Conservation (phyloP, 176 grass and related monocot species). For the Hordeum marinum region DNA sequence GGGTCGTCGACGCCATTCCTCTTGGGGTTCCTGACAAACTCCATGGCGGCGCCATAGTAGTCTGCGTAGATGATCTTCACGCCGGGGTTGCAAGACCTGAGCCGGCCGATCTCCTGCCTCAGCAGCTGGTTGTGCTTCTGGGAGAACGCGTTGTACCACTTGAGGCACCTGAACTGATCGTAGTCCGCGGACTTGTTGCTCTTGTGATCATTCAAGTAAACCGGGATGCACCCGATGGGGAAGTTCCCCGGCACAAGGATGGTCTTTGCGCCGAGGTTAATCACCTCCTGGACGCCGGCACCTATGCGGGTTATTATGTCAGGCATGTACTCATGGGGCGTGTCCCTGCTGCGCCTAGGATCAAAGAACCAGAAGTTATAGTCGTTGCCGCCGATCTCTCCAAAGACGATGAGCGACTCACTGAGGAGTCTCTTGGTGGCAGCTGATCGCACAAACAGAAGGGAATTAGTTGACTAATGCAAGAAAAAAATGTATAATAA, state of each 20-base stretch:
- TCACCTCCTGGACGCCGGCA: conserved; percentile 18
- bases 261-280: neutral
- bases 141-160: conserved; percentile 35
- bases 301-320: conserved; percentile 13
- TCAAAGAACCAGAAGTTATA: too few species aligned
- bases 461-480: too few species aligned
- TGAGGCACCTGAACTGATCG: conserved; percentile 26
- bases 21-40: neutral
- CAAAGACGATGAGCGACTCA: too few species aligned
- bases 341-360: too few species aligned
- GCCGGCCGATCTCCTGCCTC: neutral
- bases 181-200: conserved; percentile 17
- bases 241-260: too few species aligned
- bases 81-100: conserved; percentile 4
- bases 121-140: conserved; percentile 32
- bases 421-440: too few species aligned
- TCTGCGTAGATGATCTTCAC: conserved; percentile 15
- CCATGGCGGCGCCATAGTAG: conserved; percentile 18
- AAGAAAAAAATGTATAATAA: too few species aligned
- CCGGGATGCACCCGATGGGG: too few species aligned
- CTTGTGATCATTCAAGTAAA: too few species aligned
- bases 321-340: neutral
- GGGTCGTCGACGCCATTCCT: too few species aligned
- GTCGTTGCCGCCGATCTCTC: too few species aligned
- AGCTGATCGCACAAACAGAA: too few species aligned